Evolutionary conservation across 805 yeast genomes (phyloP).

Genomic region (Isabelozyma gotoi): DNA sequence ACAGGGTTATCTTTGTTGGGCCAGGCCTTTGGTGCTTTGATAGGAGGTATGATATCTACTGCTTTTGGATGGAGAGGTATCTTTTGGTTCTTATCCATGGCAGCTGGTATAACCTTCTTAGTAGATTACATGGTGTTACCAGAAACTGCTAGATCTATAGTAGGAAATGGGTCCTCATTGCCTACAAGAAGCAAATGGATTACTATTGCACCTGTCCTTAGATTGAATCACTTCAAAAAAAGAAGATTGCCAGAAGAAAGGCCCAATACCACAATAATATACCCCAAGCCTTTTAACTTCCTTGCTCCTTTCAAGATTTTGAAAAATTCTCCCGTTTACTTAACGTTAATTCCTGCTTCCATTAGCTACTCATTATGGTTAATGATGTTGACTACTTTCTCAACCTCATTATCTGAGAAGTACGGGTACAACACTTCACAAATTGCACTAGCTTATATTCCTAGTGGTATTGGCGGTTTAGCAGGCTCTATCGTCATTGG

Average conservation of each 20-base stretch:
- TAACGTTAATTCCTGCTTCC: constrained; percentile 54
- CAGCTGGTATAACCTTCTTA: constrained; percentile 46
- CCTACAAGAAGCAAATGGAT: constrained; percentile 33
- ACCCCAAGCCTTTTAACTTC: constrained; percentile 11
- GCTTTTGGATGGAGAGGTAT: constrained; percentile 63
- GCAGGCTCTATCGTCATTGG: constrained; percentile 61
- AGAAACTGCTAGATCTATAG: constrained; percentile 69
- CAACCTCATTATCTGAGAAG: constrained; percentile 47
- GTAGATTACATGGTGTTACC: constrained; percentile 45
- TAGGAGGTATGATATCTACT: constrained; percentile 45
- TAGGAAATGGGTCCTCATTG: constrained; percentile 65
- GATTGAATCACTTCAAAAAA: constrained; percentile 15
- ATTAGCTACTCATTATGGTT: constrained; percentile 66
- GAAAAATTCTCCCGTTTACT: constrained; percentile 39
- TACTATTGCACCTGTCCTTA: constrained; percentile 39
- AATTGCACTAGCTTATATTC: constrained; percentile 67
- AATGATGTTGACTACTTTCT: constrained; percentile 59
- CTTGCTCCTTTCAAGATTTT: constrained; percentile 40
- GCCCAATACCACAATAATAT: constrained; percentile 19
- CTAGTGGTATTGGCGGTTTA: constrained; percentile 67
- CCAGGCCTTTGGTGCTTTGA: constrained; percentile 72
- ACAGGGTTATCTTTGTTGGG: constrained; percentile 66
- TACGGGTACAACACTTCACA: constrained; percentile 52
- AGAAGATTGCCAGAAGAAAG: constrained; percentile 11
- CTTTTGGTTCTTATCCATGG: constrained; percentile 69